These are phyloP conservation scores for Penicillium sp. DNA, from an alignment of 2,329 filamentous ascomycete species.

Conservation along the genomic window DNA sequence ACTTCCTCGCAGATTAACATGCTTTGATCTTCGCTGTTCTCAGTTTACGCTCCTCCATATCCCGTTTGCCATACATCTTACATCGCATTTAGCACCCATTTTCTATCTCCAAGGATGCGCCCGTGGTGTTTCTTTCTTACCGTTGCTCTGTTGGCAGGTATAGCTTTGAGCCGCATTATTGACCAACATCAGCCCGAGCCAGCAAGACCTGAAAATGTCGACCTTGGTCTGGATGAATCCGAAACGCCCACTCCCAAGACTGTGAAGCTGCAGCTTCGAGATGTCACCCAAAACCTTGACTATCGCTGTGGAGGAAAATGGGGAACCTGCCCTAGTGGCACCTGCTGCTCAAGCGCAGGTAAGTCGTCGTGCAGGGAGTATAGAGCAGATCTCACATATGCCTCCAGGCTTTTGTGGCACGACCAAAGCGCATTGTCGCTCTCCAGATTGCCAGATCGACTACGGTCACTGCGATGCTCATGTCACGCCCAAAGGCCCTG, in stretches of 20 bases:
- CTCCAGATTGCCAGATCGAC: conserved; percentile 39
- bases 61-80: conserved; percentile 23
- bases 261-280: conserved; percentile 8
- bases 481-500: conserved; percentile 30
- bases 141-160: conserved; percentile 9
- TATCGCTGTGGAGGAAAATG: conserved; percentile 33
- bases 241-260: too few relatives aligned
- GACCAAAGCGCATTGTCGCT: conserved; percentile 34
- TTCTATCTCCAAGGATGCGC: conserved; percentile 20
- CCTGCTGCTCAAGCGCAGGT: conserved; percentile 40
- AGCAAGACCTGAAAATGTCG: too few relatives aligned
- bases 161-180: conserved; percentile 7
- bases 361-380: conserved; percentile 7
- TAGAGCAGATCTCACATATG: not conserved
- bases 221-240: too few relatives aligned
- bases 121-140: conserved; percentile 12
- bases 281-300: conserved; percentile 12
- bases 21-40: conserved; percentile 1
- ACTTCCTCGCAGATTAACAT: conserved; percentile 3
- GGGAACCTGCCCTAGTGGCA: conserved; percentile 31
- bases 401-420: conserved; percentile 36
- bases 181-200: too few relatives aligned
- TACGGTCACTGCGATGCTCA: conserved; percentile 38
- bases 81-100: conserved; percentile 5
- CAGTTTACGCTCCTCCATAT: conserved; percentile 10